Evolutionary conservation across 345 rosid genomes (phyloP).

Genomic region (Firmiana major): DNA sequence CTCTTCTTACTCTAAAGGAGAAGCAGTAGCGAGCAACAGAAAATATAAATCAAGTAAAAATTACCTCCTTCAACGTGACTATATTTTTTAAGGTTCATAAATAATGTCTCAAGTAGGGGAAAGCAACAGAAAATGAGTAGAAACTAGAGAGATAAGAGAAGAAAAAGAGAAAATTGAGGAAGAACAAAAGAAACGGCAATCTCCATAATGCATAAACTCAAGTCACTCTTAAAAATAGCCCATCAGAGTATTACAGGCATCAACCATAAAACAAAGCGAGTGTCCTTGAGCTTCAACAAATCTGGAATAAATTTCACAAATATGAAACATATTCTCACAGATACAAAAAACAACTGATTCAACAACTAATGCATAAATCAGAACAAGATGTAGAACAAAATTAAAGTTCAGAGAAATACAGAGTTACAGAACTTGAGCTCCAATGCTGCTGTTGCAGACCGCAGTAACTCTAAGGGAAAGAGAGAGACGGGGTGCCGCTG

Average conservation of each 20-base stretch:
- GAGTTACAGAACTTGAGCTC: too few species aligned
- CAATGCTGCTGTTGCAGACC: too few species aligned
- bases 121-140: background rate
- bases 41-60: too few species aligned
- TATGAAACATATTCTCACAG: too few species aligned
- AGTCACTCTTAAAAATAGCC: background rate
- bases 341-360: too few species aligned
- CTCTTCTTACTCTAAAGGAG: background rate
- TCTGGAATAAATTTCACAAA: too few species aligned
- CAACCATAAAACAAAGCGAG: background rate
- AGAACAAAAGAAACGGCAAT: background rate
- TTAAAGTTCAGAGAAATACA: too few species aligned
- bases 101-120: background rate
- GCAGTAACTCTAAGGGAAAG: too few species aligned
- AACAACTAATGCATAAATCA: too few species aligned
- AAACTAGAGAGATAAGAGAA: background rate
- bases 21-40: background rate
- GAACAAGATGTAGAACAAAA: too few species aligned
- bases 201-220: background rate
- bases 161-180: background rate
- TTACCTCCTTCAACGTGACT: background rate
- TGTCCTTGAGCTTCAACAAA: too few species aligned
- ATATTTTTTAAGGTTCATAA: background rate
- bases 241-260: background rate
- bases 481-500: too few species aligned